phyloP scores from a whole-genome alignment of 345 rosid species.

The Dovyalis caffra region DNA sequence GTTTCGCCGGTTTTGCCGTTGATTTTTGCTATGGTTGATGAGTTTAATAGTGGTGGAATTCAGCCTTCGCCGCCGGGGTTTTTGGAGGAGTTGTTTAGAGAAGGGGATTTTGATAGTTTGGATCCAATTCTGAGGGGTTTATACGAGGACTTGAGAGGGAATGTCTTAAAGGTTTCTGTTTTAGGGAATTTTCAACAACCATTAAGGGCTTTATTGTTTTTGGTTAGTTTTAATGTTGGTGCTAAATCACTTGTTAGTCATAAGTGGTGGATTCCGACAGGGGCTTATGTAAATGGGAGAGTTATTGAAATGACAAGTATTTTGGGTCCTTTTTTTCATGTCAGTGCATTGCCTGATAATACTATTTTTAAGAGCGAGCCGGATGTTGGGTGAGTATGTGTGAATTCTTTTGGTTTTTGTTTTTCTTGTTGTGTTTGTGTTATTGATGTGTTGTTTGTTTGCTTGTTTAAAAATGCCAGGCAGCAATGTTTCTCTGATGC shows the following conservation, averaged over 20 bases:
- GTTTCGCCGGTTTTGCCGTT: constrained; percentile 66
- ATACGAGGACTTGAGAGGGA: constrained; percentile 89
- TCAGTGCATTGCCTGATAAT: constrained; percentile 88
- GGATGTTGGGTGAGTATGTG: constrained; percentile 82
- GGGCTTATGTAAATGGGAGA: constrained; percentile 80
- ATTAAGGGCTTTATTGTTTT: constrained; percentile 67
- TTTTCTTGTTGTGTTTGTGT: neutral
- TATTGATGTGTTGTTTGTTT: neutral
- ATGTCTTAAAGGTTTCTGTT: constrained; percentile 68
- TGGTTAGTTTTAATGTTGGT: constrained; percentile 67
- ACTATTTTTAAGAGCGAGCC: constrained; percentile 85
- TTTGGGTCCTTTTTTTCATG: constrained; percentile 92
- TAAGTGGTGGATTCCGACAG: constrained; percentile 93
- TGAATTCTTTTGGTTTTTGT: neutral
- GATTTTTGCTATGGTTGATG: constrained; percentile 63
- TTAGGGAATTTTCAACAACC: constrained; percentile 93
- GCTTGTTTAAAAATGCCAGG: constrained; percentile 38
- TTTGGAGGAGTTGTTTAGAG: constrained; percentile 75
- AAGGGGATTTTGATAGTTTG: constrained; percentile 76
- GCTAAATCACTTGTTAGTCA: constrained; percentile 82
- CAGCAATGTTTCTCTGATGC: constrained; percentile 94
- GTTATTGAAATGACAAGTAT: constrained; percentile 96
- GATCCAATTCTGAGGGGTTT: constrained; percentile 73
- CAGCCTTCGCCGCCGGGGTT: constrained; percentile 62
- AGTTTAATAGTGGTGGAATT: constrained; percentile 29